Evolutionary conservation across 495 filamentous ascomycete genomes (phyloP).

Genomic region (Xylaria palmicola): DNA sequence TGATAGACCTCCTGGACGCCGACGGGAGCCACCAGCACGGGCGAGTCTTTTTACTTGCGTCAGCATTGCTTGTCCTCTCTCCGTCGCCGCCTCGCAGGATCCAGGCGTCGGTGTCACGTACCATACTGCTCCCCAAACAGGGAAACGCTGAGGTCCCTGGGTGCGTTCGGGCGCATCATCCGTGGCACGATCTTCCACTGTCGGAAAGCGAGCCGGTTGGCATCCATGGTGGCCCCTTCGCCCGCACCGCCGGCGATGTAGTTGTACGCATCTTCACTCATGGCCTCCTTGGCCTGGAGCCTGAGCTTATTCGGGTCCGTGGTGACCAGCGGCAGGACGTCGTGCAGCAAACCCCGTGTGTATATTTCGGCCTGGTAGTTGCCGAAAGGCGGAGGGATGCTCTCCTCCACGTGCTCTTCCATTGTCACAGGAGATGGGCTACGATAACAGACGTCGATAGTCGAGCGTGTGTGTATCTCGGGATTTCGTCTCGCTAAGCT

Average conservation of each 20-base stretch:
- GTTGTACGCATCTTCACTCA: conserved; percentile 52
- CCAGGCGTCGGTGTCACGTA: background rate
- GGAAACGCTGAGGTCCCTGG: conserved; percentile 52
- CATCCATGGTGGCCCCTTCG: conserved; percentile 63
- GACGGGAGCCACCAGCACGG: conserved; percentile 50
- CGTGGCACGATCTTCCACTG: conserved; percentile 61
- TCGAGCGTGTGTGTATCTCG: too few relatives aligned
- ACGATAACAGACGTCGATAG: too few relatives aligned
- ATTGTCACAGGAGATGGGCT: background rate
- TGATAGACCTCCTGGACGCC: conserved; percentile 50
- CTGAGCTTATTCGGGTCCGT: conserved; percentile 62
- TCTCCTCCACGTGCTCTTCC: background rate
- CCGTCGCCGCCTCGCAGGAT: background rate
- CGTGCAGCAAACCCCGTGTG: conserved; percentile 15
- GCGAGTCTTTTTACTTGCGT: conserved; percentile 32
- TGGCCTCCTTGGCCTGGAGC: conserved; percentile 50
- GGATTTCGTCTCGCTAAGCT: background rate
- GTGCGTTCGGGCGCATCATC: conserved; percentile 39
- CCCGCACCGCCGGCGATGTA: conserved; percentile 67
- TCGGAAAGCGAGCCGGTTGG: conserved; percentile 62
- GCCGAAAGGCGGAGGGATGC: background rate
- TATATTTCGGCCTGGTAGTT: conserved; percentile 7
- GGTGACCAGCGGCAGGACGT: conserved; percentile 52
- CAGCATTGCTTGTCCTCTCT: background rate
- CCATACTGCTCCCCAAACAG: conserved; percentile 56